Evolutionary conservation across 1,284 basidiomycete genomes (phyloP), one percentile per base, ranked within the genome.

Genomic region (Apiotrichum porosum): DNA sequence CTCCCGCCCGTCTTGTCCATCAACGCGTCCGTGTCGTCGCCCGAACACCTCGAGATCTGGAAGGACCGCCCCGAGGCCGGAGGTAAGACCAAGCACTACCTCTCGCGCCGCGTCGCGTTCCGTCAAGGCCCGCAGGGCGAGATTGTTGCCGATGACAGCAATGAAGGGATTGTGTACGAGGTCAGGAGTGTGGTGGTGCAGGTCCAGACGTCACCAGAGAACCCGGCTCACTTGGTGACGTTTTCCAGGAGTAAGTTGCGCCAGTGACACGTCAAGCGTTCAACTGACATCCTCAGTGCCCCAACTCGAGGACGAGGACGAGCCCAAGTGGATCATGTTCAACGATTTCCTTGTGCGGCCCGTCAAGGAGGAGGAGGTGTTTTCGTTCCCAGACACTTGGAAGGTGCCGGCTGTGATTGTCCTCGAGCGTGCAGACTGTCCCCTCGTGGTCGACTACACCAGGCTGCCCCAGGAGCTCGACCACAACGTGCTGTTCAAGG

Each of bases 261-360:
- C n/a, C n/a, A n/a, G n/a, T n/a, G 15, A 19, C 1, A 4, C 3
- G 87, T 84, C 49, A 37, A 75, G 58, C 17, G 18, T 21, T 8
- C 39, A 33, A 4, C 26, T 31, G 9, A 40, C 28, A 13, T 14
- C n/a, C n/a, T n/a, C 38, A 40, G 40, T 41, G 42, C n/a, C 58
- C 83, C 85, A 86, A 0, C 81, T 83, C 42, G 81, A 81, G 2
- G 63, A 61, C 4, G 60, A 58, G 9, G 71, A 51, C 1, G 66
- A 68, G 13, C 82, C 81, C 38, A 81, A 83, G 1, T 98, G 94
- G 94, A 85, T 87, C 65, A 74, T 98, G 49, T 98, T 98, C 81
- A 98, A 99, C 66, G 94, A 98, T 68, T 98, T 99, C 66, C 79
- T 86, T 3, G 95, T 98, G 6, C 80, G 80, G 37, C 86, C 86